phyloP scores from a whole-genome alignment of 805 yeast genomes.

The Yarrowia sp. region DNA sequence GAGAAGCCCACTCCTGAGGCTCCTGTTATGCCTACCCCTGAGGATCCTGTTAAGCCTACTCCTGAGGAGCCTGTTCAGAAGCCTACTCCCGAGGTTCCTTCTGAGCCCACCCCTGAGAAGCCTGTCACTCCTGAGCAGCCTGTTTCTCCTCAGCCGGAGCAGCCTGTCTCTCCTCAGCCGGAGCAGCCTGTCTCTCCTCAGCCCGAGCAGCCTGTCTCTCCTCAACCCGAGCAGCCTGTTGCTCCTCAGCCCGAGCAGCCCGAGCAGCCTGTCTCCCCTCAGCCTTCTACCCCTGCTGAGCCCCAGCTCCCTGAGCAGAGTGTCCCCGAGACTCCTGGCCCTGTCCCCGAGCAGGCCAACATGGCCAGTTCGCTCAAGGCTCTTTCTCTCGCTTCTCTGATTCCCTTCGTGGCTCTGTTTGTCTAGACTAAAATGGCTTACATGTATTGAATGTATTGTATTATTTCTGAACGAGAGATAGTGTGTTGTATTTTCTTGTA shows the following conservation, averaged over 20 bases:
- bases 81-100: not conserved
- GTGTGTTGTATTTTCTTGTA: too few relatives aligned
- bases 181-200: not conserved
- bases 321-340: not conserved
- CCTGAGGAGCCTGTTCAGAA: constrained; percentile 7
- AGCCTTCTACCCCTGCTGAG: not conserved
- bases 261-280: not conserved
- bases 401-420: constrained; percentile 4
- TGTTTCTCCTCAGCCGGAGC: not conserved
- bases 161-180: not conserved
- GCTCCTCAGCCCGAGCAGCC: not conserved
- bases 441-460: constrained; percentile 11
- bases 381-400: not conserved
- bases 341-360: constrained; percentile 31
- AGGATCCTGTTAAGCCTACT: not conserved
- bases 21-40: too few relatives aligned
- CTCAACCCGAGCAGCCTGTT: not conserved
- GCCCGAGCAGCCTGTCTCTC: too few relatives aligned
- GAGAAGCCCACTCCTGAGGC: not conserved
- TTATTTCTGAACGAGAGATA: not conserved
- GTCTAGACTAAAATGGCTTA: constrained; percentile 1
- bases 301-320: constrained; percentile 14
- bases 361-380: constrained; percentile 9
- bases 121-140: not conserved
- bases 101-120: constrained; percentile 5